A percentile compares a stretch with the other conserved stretches of the same genome.
phyloP scores from a whole-genome alignment of 1,284 basidiomycete genomes.

The Athelia psychrophila region DNA sequence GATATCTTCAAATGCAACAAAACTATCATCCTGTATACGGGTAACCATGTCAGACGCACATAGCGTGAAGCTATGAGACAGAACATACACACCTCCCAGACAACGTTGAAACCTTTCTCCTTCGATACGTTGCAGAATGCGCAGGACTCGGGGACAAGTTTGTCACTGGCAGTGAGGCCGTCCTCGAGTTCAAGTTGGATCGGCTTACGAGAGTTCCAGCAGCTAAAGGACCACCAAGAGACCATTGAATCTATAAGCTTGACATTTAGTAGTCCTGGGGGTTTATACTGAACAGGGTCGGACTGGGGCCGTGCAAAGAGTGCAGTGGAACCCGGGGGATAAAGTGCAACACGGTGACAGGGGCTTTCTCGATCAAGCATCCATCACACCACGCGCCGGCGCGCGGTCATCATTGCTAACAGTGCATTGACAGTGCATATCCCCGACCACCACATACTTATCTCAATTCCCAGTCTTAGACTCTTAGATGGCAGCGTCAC shows the following conservation, averaged over 20 bases:
- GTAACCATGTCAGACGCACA: background rate
- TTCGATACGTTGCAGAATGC: slow-evolving; percentile 55
- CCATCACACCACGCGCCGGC: background rate
- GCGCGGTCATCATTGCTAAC: background rate
- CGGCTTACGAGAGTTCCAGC: background rate
- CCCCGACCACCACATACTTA: background rate
- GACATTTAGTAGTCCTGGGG: background rate
- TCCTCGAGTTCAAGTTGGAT: background rate
- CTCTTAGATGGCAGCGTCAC: background rate
- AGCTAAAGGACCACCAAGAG: slow-evolving; percentile 1
- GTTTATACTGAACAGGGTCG: background rate
- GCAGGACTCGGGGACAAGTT: slow-evolving; percentile 25
- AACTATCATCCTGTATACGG: slow-evolving; percentile 48
- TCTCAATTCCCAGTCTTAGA: background rate
- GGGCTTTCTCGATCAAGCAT: background rate
- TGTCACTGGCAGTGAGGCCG: background rate
- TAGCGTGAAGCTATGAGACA: background rate
- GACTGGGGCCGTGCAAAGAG: background rate
- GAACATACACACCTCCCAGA: slow-evolving; percentile 47
- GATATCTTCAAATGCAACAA: slow-evolving; percentile 64
- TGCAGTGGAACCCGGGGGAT: background rate
- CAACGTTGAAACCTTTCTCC: slow-evolving; percentile 57
- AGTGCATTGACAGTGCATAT: background rate
- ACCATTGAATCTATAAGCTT: background rate
- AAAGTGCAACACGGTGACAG: background rate